These are phyloP conservation scores for Apiotrichum gracile DNA, from an alignment of 1,284 basidiomycete genomes.

Conservation along the genomic window DNA sequence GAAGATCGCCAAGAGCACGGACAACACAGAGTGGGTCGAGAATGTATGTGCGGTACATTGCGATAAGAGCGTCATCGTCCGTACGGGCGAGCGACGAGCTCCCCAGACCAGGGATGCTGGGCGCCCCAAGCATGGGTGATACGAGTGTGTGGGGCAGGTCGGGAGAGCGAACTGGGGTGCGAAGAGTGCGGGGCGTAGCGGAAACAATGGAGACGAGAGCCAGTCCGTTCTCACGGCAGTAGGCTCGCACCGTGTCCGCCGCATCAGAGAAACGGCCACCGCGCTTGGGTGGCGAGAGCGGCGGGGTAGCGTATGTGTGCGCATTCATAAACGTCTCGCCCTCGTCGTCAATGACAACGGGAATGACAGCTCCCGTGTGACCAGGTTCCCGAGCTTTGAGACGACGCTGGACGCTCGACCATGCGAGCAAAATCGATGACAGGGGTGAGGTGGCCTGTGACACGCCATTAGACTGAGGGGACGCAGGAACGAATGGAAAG, in stretches of 20 bases:
- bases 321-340: conserved; percentile 10
- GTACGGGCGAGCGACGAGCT: conserved; percentile 18
- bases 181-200: conserved; percentile 9
- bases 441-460: conserved; percentile 22
- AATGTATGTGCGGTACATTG: conserved; percentile 31
- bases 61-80: conserved; percentile 30
- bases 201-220: conserved; percentile 32
- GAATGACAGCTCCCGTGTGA: conserved; percentile 37
- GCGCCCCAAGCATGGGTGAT: background rate
- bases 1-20: conserved; percentile 32
- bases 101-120: conserved; percentile 8
- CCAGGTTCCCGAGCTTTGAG: conserved; percentile 23
- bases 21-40: conserved; percentile 36
- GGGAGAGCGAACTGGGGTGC: background rate
- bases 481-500: conserved; percentile 36
- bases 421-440: conserved; percentile 32
- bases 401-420: conserved; percentile 37
- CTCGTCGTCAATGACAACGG: conserved; percentile 39
- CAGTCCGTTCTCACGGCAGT: conserved; percentile 34
- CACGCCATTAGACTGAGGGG: conserved; percentile 8
- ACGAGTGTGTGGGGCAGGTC: background rate
- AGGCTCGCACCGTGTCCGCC: conserved; percentile 38
- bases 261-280: conserved; percentile 31
- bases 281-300: conserved; percentile 13
- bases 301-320: conserved; percentile 3